Base-by-base conservation (phyloP, 768 basidiomycete species). In the Cyathus striatus region DNA sequence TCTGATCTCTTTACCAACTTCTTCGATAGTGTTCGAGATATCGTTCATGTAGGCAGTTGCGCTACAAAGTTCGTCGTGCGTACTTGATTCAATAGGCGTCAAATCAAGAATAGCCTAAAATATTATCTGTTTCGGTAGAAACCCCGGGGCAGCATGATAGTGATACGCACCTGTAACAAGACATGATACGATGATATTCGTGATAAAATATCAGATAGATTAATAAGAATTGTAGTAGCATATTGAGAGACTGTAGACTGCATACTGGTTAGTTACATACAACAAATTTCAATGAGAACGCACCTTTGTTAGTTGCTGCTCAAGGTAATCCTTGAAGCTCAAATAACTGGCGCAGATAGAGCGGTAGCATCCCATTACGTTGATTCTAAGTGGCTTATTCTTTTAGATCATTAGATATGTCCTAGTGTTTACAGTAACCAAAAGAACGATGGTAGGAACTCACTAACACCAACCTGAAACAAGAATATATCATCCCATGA, bases 1-100 rank as follows among this genome's bases (percentile, higher is more conserved):
- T 13, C 69, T 67, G 9, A 70, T 44, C 34, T 65, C 61, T 24
- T 36, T 44, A 6, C 66, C 65, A 22, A 66, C 64, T 53, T 72
- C 68, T 45, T 64, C 47, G 40, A 72, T 62, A 13, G 58, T 59
- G n/a, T 57, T 50, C 1, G 61, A 55, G 13, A 66, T 55, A 32
- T 63, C 57, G n/a, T 36, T 47, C 32, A 65, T 48, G 16, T 61
- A 50, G 39, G 61, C 55, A 17, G 59, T 52, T 23, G 62, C 53
- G 35, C 44, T 48, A 44, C 70, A 70, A 3, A 70, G 58, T 5
- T 58, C 41, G 42, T 69, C 61, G 52, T 64, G 68, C 4, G 55
- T 49, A 7, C 43, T 27, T 1, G 51, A 52, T 3, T 61, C 55
- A 4, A 52, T 43, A 7, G 65, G 62, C n/a, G 61, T 60, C 2